Evolutionary conservation across 805 yeast species (phyloP), one percentile per base, ranked within the genome.

Genomic region (Candida coquimbonensis): DNA sequence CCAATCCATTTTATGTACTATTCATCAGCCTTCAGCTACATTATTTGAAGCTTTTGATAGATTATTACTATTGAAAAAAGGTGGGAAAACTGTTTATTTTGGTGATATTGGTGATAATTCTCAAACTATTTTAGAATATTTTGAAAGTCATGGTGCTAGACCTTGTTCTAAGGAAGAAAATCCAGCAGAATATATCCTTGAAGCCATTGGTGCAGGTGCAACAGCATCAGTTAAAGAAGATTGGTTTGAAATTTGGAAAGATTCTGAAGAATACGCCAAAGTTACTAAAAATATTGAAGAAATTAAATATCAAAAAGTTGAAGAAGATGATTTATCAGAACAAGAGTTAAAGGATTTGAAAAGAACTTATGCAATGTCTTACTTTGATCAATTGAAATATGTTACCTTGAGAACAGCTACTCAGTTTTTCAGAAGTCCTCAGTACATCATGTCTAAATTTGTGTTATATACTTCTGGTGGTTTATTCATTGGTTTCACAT

Each of bases 181-280:
- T 51, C 88, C 89, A 2, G 89, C 89, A n/a, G 89, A 82, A 60
- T 83, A 81, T 64, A 75, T 83, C 57, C 66, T 83, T 49, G 83
- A 81, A 50, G 76, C 75, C n/a, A 81, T 84, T 60, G 87, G 88
- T 37, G 87, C 87, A n/a, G 89, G 88, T 54, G 86, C 87, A 4
- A 80, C 84, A 35, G 80, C 83, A 3, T 51, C 62, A 33, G 73
- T 69, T 7, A 62, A 65, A 14, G 70, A 66, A 37, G 81, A 84
- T 60, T 84, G 87, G 85, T 68, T 69, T 58, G 73, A 76, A 16
- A 70, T 73, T 6, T 84, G 91, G 91, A 55, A 44, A 4, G 61
- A 60, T 9, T 77, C 72, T 46, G 67, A 56, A 19, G 76, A 75
- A 53, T 55, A 16, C 35, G 16, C 24, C 2, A 32, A 46, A 11